Base-by-base conservation (phyloP, 768 basidiomycete genomes). In the Solioccasus polychromus region DNA sequence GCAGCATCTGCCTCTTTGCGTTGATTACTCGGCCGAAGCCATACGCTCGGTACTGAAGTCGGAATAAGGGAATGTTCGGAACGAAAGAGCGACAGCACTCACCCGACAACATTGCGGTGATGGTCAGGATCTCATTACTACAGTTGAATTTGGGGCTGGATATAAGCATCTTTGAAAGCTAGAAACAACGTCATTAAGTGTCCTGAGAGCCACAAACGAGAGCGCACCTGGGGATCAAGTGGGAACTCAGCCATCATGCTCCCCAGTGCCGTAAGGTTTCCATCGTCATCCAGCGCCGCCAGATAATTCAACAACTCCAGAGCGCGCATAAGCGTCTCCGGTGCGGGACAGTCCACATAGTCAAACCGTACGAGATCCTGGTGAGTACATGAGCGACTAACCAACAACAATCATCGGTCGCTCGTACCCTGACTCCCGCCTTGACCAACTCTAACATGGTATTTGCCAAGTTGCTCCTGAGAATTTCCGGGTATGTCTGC, bases 171-270 rank as follows among this genome's bases (percentile, higher is more conserved):
- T 96, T 96, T 20, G 96, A 82, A 56, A 97, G 75, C 83, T 65
- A 26, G 12, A 31, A 4, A 2, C 4, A 18, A 25, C 4, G 5
- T 66, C 8, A 49, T 6, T 1, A 12, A 9, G 1, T 23, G 3
- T 35, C n/a, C 1, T 5, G n/a, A 36, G 12, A 19, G 9, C 2
- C 1, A 26, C 9, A n/a, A 25, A 34, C 1, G 18, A 36, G 1
- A 10, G 48, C 74, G 30, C 53, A 88, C 89, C 75, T 94, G 94
- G 31, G 95, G 96, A 65, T 98, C 96, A n/a, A 99, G 77, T 11
- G 95, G 96, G 74, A 98, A 98, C 56, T 97, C 92, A 0, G 96
- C 95, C 95, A 98, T 97, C 48, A 92, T 85, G 29, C 69, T 73
- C 4, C 96, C 96, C 8, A 98, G 71, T 0, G 82, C 68, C 1